phyloP scores from a whole-genome alignment of 106 monocot genomes.

The Dendrobium nobile region DNA sequence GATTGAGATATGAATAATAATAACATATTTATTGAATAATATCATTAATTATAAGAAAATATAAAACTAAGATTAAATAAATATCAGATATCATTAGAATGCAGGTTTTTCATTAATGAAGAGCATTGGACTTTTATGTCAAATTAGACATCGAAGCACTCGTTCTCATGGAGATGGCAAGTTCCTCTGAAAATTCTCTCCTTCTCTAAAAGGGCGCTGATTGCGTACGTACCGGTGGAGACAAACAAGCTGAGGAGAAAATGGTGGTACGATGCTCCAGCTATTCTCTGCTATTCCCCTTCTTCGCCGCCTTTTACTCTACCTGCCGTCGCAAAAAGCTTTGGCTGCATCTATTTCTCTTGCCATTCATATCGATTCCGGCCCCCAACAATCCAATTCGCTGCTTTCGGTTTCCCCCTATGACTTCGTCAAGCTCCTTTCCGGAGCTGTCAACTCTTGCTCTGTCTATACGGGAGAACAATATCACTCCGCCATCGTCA shows the following conservation, averaged over 20 bases:
- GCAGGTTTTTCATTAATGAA: too few relatives aligned
- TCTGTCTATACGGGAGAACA: slow-evolving; percentile 13
- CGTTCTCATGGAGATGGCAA: too few relatives aligned
- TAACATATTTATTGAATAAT: too few relatives aligned
- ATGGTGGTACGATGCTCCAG: slow-evolving; percentile 15
- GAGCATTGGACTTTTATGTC: too few relatives aligned
- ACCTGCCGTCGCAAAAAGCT: background rate
- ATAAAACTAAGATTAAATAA: too few relatives aligned
- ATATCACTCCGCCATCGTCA: slow-evolving; percentile 24
- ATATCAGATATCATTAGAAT: too few relatives aligned
- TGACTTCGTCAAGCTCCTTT: slow-evolving; percentile 27
- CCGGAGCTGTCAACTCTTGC: slow-evolving; percentile 15
- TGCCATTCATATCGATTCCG: background rate
- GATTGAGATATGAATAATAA: too few relatives aligned
- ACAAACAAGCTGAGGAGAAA: background rate
- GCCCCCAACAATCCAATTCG: background rate
- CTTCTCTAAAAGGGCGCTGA: background rate
- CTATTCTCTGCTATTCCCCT: background rate
- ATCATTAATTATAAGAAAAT: too few relatives aligned
- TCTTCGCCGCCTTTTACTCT: background rate
- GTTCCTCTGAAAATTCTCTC: too few relatives aligned
- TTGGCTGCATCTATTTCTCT: background rate
- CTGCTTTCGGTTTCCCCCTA: slow-evolving; percentile 6
- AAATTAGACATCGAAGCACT: too few relatives aligned
- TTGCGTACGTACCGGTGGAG: background rate